phyloP scores from a whole-genome alignment of 495 filamentous ascomycete species.

The Penicillium riverlandense region DNA sequence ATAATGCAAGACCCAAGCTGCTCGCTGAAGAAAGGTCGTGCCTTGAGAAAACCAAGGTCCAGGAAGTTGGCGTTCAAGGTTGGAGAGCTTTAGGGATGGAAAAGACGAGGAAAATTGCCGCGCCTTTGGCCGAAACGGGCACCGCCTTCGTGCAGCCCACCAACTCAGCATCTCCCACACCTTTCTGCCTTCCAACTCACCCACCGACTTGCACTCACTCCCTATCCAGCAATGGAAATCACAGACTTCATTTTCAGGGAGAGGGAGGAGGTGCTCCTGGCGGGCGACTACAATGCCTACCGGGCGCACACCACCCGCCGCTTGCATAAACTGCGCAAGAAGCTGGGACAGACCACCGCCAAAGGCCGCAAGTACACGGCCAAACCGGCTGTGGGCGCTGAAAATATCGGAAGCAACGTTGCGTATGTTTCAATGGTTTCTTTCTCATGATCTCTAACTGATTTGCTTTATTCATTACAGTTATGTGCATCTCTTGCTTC shows the following conservation, averaged over 20 bases:
- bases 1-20: too few species aligned
- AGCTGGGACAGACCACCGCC: constrained; percentile 71
- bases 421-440: constrained; percentile 49
- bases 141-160: constrained; percentile 21
- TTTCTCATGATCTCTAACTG: background rate
- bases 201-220: too few species aligned
- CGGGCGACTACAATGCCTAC: constrained; percentile 86
- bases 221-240: constrained; percentile 65
- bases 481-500: constrained; percentile 70
- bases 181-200: background rate
- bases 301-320: constrained; percentile 71
- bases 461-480: constrained; percentile 37
- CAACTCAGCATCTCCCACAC: constrained; percentile 12
- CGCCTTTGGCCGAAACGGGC: constrained; percentile 34
- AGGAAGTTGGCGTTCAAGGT: background rate
- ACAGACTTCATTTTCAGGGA: constrained; percentile 72
- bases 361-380: constrained; percentile 77
- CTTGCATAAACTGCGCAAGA: constrained; percentile 76
- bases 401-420: constrained; percentile 68
- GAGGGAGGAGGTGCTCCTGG: constrained; percentile 72
- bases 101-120: constrained; percentile 23
- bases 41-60: background rate
- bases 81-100: constrained; percentile 2
- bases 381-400: constrained; percentile 63
- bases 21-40: too few species aligned